These are phyloP conservation scores for Inonotus obliquus DNA, from an alignment of 1,284 basidiomycete species.

Conservation along the genomic window DNA sequence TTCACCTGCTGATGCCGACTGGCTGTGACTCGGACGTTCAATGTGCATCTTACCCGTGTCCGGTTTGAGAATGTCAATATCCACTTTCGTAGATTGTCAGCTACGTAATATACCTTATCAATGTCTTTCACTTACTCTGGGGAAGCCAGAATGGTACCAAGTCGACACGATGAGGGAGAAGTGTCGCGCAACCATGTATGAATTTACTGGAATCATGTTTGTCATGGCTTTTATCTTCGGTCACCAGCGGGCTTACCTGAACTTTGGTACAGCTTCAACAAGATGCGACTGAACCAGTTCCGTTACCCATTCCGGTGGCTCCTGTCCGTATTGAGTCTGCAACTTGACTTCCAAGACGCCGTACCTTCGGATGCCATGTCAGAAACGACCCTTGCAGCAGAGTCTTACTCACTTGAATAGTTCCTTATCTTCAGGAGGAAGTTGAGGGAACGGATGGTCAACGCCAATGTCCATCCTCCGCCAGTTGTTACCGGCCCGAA, in stretches of 20 bases:
- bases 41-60: slow-evolving; percentile 73
- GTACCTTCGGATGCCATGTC: slow-evolving; percentile 40
- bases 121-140: slow-evolving; percentile 58
- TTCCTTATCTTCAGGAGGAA: slow-evolving; percentile 81
- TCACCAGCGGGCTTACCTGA: slow-evolving; percentile 46
- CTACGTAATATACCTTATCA: neutral
- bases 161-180: slow-evolving; percentile 91
- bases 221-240: slow-evolving; percentile 10
- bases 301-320: slow-evolving; percentile 95
- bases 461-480: slow-evolving; percentile 92
- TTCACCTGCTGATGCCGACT: slow-evolving; percentile 38
- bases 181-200: slow-evolving; percentile 94
- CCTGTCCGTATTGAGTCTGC: slow-evolving; percentile 94
- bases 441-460: slow-evolving; percentile 83
- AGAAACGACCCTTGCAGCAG: neutral
- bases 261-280: slow-evolving; percentile 91
- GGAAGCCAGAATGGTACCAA: slow-evolving; percentile 99
- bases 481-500: slow-evolving; percentile 87
- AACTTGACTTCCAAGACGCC: slow-evolving; percentile 96
- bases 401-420: slow-evolving; percentile 72
- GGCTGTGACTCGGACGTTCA: slow-evolving; percentile 58
- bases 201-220: slow-evolving; percentile 67
- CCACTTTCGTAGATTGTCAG: slow-evolving; percentile 51
- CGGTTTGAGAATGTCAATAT: slow-evolving; percentile 88
- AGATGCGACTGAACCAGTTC: slow-evolving; percentile 93